Evolutionary conservation across 179 eudicot species (phyloP).

Genomic region (Nepenthes alata): DNA sequence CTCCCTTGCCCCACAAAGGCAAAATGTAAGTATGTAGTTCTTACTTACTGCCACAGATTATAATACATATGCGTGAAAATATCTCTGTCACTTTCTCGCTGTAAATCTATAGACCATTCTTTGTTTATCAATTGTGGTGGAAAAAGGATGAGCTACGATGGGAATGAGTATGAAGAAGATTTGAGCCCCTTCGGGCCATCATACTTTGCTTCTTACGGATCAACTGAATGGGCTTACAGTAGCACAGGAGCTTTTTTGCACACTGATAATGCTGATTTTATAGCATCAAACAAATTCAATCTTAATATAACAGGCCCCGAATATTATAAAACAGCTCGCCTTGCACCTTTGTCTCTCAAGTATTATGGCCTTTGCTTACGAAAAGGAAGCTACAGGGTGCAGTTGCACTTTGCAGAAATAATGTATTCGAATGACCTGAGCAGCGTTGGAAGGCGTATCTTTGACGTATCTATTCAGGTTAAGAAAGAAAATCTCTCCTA

Average conservation of each 20-base stretch:
- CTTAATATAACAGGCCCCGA: slow-evolving; percentile 28
- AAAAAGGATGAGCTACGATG: slow-evolving; percentile 16
- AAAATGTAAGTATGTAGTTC: slow-evolving; percentile 31
- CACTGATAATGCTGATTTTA: slow-evolving; percentile 17
- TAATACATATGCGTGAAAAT: background rate
- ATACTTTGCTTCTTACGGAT: slow-evolving; percentile 16
- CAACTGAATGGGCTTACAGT: slow-evolving; percentile 66
- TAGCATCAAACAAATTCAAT: slow-evolving; percentile 21
- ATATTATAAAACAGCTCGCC: slow-evolving; percentile 57
- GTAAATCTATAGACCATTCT: slow-evolving; percentile 38
- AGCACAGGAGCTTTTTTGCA: slow-evolving; percentile 51
- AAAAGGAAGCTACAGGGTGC: slow-evolving; percentile 23
- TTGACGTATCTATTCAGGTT: slow-evolving; percentile 38
- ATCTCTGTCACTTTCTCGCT: background rate
- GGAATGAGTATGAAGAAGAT: slow-evolving; percentile 51
- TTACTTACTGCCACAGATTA: background rate
- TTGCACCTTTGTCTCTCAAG: slow-evolving; percentile 61
- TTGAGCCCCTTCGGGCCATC: slow-evolving; percentile 35
- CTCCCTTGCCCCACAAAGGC: slow-evolving; percentile 48
- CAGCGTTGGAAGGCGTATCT: slow-evolving; percentile 33
- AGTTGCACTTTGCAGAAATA: slow-evolving; percentile 35
- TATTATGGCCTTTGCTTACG: slow-evolving; percentile 31
- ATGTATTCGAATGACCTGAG: slow-evolving; percentile 16
- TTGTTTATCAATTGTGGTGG: slow-evolving; percentile 86
- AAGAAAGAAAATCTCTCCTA: background rate